Conservation (phyloP, 129 eudicot species). For the Artemisia tridentata region DNA sequence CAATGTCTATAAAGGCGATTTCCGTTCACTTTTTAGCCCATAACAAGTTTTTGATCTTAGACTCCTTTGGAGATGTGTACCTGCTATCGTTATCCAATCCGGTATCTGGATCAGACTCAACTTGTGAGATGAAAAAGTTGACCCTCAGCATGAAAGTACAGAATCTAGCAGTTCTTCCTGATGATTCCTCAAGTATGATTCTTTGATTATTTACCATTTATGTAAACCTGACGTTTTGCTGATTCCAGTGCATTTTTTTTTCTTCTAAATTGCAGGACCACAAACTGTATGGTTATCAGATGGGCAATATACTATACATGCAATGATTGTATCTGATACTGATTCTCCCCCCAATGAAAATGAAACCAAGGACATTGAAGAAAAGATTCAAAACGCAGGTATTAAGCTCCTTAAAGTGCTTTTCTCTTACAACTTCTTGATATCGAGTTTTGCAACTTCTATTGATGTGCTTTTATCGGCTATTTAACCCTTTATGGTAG, state of each 20-base stretch:
- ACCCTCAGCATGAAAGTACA: constrained; percentile 62
- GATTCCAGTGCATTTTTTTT: constrained; percentile 14
- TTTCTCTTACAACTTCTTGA: not conserved
- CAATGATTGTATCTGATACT: constrained; percentile 45
- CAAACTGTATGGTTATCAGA: constrained; percentile 84
- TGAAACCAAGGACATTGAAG: constrained; percentile 39
- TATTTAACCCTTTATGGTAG: not conserved
- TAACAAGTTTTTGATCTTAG: constrained; percentile 61
- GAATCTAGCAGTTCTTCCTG: constrained; percentile 68
- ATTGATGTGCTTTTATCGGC: not conserved
- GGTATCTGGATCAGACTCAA: constrained; percentile 45
- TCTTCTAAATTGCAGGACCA: constrained; percentile 49
- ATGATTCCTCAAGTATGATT: constrained; percentile 51
- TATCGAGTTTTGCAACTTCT: not conserved
- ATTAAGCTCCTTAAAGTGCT: not conserved
- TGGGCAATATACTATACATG: constrained; percentile 67
- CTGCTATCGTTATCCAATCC: constrained; percentile 48
- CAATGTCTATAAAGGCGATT: constrained; percentile 53
- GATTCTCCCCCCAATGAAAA: constrained; percentile 41
- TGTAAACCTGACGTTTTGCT: constrained; percentile 15
- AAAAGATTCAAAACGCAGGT: constrained; percentile 55
- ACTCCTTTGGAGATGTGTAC: constrained; percentile 67
- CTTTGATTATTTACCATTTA: constrained; percentile 10
- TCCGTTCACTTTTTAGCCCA: constrained; percentile 65
- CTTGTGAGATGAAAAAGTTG: constrained; percentile 50